Percentiles rank a stretch among this genome's conserved stretches.
Evolutionary conservation across 257 asterid species (phyloP).

Genomic region (Oldenlandia corymbosa): DNA sequence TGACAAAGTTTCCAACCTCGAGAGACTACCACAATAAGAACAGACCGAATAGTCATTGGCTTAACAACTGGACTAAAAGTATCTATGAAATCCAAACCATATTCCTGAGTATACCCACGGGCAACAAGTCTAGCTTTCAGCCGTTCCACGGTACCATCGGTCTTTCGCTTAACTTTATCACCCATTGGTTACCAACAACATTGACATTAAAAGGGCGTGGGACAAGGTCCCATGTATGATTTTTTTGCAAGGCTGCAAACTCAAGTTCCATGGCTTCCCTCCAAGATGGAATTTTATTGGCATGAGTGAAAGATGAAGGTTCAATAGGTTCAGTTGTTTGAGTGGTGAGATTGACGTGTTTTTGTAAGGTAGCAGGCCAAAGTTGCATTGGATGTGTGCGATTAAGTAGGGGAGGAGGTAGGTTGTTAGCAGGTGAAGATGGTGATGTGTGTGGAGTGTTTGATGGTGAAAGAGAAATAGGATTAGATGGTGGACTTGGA

Average conservation of each 20-base stretch:
- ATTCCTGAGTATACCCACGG: not conserved
- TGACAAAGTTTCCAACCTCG: not conserved
- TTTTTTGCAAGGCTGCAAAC: not conserved
- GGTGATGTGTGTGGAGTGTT: no score
- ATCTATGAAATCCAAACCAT: not conserved
- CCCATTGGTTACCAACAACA: not conserved
- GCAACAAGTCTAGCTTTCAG: not conserved
- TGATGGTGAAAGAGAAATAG: no score
- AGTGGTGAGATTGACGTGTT: not conserved
- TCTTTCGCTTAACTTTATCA: not conserved
- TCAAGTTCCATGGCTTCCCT: not conserved
- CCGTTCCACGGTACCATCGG: not conserved
- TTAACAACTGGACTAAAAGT: slow-evolving; percentile 9
- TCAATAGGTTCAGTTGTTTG: not conserved
- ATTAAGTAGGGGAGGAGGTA: no score
- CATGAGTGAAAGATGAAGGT: not conserved
- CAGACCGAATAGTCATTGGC: not conserved
- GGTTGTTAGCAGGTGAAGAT: no score
- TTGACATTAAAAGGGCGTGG: not conserved
- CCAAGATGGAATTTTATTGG: not conserved
- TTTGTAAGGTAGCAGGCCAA: not conserved
- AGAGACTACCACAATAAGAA: not conserved
- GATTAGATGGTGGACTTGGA: no score
- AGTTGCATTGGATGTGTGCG: not conserved
- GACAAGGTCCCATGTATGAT: not conserved